Conservation (phyloP, 2,329 filamentous ascomycete genomes). For the Leptographium galeiforme region DNA sequence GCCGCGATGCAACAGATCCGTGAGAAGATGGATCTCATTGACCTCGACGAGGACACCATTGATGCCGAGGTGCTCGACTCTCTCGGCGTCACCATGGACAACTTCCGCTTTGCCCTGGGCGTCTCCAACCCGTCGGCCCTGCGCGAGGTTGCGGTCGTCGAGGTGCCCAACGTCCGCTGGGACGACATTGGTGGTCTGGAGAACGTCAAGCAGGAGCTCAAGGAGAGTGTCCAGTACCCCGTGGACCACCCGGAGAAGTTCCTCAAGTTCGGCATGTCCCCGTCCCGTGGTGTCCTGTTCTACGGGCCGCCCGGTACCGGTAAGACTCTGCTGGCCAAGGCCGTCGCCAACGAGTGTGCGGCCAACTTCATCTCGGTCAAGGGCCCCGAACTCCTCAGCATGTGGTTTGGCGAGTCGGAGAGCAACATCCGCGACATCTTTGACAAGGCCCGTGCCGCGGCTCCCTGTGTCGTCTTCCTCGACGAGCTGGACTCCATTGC, state of each 20-base stretch:
- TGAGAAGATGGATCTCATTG: constrained; percentile 99
- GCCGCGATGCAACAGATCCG: constrained; percentile 99
- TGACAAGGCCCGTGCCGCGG: constrained; percentile 96
- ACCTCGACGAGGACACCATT: constrained; percentile 97
- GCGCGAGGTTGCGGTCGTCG: constrained; percentile 95
- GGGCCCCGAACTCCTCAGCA: constrained; percentile 93
- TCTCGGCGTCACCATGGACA: constrained; percentile 97
- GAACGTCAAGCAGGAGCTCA: constrained; percentile 97
- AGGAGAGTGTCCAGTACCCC: constrained; percentile 96
- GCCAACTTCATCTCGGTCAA: constrained; percentile 99
- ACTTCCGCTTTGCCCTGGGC: constrained; percentile 97
- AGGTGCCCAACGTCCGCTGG: constrained; percentile 98
- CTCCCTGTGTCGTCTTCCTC: constrained; percentile 96
- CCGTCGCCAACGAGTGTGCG: constrained; percentile 96
- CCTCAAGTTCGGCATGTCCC: constrained; percentile 98
- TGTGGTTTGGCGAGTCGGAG: constrained; percentile 99
- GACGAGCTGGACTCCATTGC: constrained; percentile 98
- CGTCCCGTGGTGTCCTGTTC: constrained; percentile 95
- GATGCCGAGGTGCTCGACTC: constrained; percentile 97
- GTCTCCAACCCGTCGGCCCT: constrained; percentile 98
- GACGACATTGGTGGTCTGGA: constrained; percentile 98
- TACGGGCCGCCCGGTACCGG: constrained; percentile 98
- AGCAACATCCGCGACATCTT: constrained; percentile 99
- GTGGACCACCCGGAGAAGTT: constrained; percentile 99
- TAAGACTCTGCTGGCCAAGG: constrained; percentile 99